phyloP scores from a whole-genome alignment of 2,329 filamentous ascomycete species.

The Colletotrichum sp. region DNA sequence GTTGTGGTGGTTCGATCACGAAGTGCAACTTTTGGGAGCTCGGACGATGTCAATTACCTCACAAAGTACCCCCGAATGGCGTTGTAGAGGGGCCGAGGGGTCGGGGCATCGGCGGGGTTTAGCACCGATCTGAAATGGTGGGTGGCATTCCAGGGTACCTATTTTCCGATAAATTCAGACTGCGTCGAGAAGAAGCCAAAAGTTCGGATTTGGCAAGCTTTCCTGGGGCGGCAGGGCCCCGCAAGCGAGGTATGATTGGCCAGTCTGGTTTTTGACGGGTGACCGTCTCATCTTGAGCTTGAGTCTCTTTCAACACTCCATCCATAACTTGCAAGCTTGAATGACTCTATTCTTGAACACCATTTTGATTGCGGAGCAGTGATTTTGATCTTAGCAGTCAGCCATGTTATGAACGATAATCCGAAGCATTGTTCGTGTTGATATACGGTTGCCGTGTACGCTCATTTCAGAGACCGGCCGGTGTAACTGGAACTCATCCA shows the following conservation, averaged over 20 bases:
- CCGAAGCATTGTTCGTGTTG: not conserved
- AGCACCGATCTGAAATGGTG: not conserved
- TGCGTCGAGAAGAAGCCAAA: not conserved
- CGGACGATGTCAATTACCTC: conserved; percentile 3
- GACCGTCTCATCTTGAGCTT: not conserved
- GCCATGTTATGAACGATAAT: not conserved
- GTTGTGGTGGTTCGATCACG: conserved; percentile 7
- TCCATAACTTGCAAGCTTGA: not conserved
- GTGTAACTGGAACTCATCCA: not conserved
- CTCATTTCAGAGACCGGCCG: not conserved
- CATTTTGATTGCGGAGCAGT: not conserved
- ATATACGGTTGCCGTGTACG: not conserved
- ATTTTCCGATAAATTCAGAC: not conserved
- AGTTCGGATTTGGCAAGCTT: not conserved
- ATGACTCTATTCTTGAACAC: not conserved
- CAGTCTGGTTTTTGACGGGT: not conserved
- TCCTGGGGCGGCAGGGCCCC: not conserved
- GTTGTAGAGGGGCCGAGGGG: not conserved
- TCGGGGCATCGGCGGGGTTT: conserved; percentile 10
- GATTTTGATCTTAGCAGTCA: not conserved
- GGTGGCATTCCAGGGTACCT: not conserved
- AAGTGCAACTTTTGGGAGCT: not conserved
- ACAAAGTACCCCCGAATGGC: not conserved
- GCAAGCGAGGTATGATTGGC: not conserved
- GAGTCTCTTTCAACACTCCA: not conserved